Evolutionary conservation across 176 grass and related monocot species (phyloP), one percentile per base, ranked within the genome.

Genomic region (Oryza australiensis): DNA sequence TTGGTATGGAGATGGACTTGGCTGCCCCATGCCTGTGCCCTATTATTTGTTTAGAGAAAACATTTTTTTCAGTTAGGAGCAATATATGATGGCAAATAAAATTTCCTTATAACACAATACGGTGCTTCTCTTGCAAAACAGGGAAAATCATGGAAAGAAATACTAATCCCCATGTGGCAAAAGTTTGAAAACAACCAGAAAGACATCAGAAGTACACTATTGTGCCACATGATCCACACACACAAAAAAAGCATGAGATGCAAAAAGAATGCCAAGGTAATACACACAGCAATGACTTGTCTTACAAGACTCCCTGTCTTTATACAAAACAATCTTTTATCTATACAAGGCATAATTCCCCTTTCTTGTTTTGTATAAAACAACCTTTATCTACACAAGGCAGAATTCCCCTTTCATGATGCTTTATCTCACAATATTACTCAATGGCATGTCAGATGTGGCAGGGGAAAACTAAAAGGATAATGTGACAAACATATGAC

Each of bases 1-100:
- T 59, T 68, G 81, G 55, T 94, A 90, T 51, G 41, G 71, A 82
- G 90, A 85, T 80, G 45, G 78, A 85, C 76, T 88, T 62, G 74
- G 30, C 72, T 87, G 80, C 27, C 83, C 81, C 30, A 85, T 68
- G 64, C 81, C 70, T 43, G 69, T 88, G 69, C 34, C 45, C 88
- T 93, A 86, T 74, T 35, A 74, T 70, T 84, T 46, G 15, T 37
- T 27, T 40, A 37, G 5, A 86, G 73, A 45, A 46, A 73, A n/a
- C 70, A 63, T 8, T 73, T 57, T 57, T 38, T 73, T 79, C 45
- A 77, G 77, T 23, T 75, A 33, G 70, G 46, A 79, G 53, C 35
- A 49, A 75, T 45, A 35, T 35, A 60, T 70, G 68, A 67, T 72
- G 64, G 11, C 55, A 80, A 87, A 79, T 62, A 10, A 60, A 30